These are phyloP conservation scores for Apocynum venetum DNA, from an alignment of 257 asterid genomes.

Conservation along the genomic window DNA sequence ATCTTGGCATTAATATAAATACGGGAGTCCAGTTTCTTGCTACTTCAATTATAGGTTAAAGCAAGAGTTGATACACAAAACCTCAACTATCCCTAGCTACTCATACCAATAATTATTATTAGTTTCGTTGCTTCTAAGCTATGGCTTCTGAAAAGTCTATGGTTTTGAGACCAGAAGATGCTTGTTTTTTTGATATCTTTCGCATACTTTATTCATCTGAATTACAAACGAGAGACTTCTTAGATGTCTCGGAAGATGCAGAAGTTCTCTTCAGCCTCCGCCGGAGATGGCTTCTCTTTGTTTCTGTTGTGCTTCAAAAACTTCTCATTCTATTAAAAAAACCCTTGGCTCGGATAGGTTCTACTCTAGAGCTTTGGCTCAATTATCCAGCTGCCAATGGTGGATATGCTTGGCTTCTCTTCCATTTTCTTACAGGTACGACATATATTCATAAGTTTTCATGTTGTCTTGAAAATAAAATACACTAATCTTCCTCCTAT, in stretches of 20 bases:
- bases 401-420: constrained; percentile 37
- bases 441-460: too few species aligned
- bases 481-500: too few species aligned
- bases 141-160: constrained; percentile 30
- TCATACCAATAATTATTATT: background rate
- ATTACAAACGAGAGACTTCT: constrained; percentile 32
- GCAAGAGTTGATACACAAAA: background rate
- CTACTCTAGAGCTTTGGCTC: constrained; percentile 34
- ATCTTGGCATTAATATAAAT: background rate
- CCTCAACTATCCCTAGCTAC: background rate
- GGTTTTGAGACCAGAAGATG: constrained; percentile 38
- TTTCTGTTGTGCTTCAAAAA: constrained; percentile 47
- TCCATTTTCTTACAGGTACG: constrained; percentile 47
- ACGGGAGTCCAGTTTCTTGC: background rate
- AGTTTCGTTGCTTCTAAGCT: constrained; percentile 12
- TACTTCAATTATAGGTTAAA: background rate
- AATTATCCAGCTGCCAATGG: constrained; percentile 53
- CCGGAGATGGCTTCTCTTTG: constrained; percentile 55
- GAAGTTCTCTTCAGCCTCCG: constrained; percentile 20
- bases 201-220: constrained; percentile 37
- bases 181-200: constrained; percentile 37
- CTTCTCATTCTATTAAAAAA: constrained; percentile 25
- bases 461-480: too few species aligned
- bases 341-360: constrained; percentile 43
- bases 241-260: constrained; percentile 18